Conservation (phyloP, 345 rosid species). For the Eucalyptus cloeziana region DNA sequence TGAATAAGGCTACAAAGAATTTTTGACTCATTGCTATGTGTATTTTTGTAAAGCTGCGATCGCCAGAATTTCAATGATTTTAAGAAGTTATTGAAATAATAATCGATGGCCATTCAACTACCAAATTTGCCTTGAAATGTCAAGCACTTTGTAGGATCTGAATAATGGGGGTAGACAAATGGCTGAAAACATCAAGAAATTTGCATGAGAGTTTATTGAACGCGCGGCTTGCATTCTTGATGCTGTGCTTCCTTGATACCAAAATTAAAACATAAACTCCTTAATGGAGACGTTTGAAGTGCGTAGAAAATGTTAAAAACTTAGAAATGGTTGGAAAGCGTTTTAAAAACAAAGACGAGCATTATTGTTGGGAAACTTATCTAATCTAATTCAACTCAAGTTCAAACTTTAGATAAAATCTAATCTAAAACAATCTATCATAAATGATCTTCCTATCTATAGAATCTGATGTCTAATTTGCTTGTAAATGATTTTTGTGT, state of each 20-base stretch:
- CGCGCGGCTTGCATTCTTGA: fast-evolving
- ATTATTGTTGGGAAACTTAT: not conserved
- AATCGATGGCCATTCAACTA: not conserved
- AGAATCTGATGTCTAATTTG: not conserved
- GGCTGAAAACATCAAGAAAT: not conserved
- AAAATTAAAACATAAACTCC: not conserved
- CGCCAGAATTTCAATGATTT: not conserved
- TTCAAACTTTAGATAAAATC: not conserved
- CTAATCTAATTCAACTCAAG: not conserved
- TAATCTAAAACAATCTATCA: not conserved
- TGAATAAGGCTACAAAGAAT: not conserved
- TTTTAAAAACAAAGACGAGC: not conserved
- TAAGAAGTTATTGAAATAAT: not conserved
- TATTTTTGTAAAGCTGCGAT: not conserved
- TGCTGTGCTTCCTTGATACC: not conserved
- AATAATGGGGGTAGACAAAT: not conserved
- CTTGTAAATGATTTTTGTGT: not conserved
- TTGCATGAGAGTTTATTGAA: not conserved
- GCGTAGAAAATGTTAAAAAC: fast-evolving
- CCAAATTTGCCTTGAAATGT: not conserved
- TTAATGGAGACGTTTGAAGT: not conserved
- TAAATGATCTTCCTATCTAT: not conserved
- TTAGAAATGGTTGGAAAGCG: not conserved
- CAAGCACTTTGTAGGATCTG: not conserved
- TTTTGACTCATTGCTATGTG: fast-evolving